Base-by-base conservation (phyloP, 345 rosid genomes). In the Eucalyptus brandiana region DNA sequence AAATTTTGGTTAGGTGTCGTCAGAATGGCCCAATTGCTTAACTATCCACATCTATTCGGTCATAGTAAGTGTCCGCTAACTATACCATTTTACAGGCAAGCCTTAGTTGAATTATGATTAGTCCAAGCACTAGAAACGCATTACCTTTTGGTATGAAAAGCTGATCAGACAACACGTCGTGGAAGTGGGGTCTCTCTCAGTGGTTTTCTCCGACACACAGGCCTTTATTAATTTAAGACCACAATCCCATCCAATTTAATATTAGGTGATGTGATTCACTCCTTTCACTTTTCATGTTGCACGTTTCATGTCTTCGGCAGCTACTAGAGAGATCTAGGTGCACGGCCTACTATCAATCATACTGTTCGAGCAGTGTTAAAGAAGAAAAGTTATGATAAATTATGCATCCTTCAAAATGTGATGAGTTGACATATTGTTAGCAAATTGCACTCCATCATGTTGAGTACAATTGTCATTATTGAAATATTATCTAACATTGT, bases 401-500 rank as follows among this genome's bases (percentile, higher is more conserved):
- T 26, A 60, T 60, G 30, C 67, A 28, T 26, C 32, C 7, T 60
- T 60, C 32, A 60, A 60, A 26, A 12, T 60, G n/a, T 12, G 67
- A 60, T 60, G 30, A 26, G 67, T 60, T 60, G 67, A 60, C 32
- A 60, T 60, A 60, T 60, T 26, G 16, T 7, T 60, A 1, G 16
- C 7, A 12, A 60, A 60, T 21, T 60, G 2, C 7, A 60, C 32
- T 60, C 8, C 67, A 60, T 60, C n/a, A 24, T 60, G 32, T 26
- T 0, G 32, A 26, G 15, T 26, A 60, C 67, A 60, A 60, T 60
- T 60, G 0, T 60, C 7, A 26, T 53, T 53, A 53, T 53, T 53
- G 26, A 53, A 53, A 53, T 21, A 53, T 53, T 53, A 53, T 0
- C 58, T 0, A 53, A 21, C 5, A 21, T 53, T 11, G 0, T 53